phyloP scores from a whole-genome alignment of 139 green algal genomes.

The Trebouxia sp. region DNA sequence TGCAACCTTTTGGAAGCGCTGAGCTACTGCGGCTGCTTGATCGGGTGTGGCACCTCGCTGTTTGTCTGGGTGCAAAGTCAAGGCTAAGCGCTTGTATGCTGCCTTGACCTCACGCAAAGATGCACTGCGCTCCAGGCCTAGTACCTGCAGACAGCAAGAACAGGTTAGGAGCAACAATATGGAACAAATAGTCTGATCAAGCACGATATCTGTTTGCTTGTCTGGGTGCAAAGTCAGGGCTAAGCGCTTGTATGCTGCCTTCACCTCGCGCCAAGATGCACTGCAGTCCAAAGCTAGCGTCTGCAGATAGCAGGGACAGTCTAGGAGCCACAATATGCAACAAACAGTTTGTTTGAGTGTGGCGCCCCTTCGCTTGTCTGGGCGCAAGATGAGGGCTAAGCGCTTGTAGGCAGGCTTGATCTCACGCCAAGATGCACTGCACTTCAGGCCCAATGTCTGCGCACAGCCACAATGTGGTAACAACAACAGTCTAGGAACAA shows the following conservation, averaged over 20 bases:
- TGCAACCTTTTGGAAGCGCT: not conserved
- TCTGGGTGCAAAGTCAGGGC: not conserved
- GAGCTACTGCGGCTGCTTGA: not conserved
- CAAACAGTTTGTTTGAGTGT: constrained; percentile 1
- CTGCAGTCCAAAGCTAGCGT: not conserved
- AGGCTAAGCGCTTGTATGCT: constrained; percentile 4
- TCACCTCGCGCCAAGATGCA: constrained; percentile 2
- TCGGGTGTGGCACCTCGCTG: not conserved
- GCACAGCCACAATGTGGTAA: no score
- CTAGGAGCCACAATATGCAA: no score
- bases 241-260: constrained; percentile 12
- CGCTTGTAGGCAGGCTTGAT: constrained; percentile 11
- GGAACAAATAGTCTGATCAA: no score
- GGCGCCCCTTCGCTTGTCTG: not conserved
- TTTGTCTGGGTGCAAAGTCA: constrained; percentile 5
- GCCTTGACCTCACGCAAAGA: constrained; percentile 1
- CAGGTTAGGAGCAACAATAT: no score
- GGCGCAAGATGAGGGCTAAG: not conserved
- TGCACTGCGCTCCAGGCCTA: not conserved
- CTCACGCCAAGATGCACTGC: not conserved
- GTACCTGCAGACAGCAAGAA: not conserved
- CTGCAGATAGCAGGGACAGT: not conserved
- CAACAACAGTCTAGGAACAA: no score
- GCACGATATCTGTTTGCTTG: not conserved
- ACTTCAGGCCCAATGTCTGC: not conserved